Evolutionary conservation across 495 filamentous ascomycete genomes (phyloP), one percentile per base, ranked within the genome.

Genomic region (Chaetomium cochliodes): DNA sequence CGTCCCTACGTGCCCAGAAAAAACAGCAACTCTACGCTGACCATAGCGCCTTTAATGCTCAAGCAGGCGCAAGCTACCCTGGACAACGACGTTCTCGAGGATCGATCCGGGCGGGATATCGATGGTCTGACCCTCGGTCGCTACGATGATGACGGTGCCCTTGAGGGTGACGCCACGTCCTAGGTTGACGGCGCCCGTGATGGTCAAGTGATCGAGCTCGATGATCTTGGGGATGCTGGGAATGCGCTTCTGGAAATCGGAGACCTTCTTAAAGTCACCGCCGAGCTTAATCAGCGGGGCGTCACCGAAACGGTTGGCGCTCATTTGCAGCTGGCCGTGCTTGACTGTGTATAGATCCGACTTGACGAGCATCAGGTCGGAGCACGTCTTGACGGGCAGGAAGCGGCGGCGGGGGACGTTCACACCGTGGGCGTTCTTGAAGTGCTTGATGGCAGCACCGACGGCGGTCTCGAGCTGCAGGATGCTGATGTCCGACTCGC

Each of bases 361-460:
- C 87, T 99, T 99, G 86, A 99, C 94, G 64, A 99, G 90, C 91
- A 99, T 92, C 66, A 99, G 86, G 75, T 99, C 94, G 64, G 94
- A 99, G 85, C 94, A 98, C 20, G 94, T 99, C 90, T 99, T 99
- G 81, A 99, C 94, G 62, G 94, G 94, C 82, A 99, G 84, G 91
- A 99, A 99, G 69, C 94, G 92, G 65, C 91, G 88, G 72, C 94
- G 90, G 67, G 94, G 94, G 42, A 99, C 94, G 81, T 99, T 99
- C 82, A 99, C 93, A 82, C 94, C 94, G 81, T 98, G 96, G 42
- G 92, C 94, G 78, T 97, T 97, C 80, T 88, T 87, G 84, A 99
- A 99, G 81, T 98, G 94, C 70, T 93, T 93, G 77, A 99, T 98
- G 69, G 94, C 94, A 67, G 94, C 94, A 79, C 94, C 94, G 69